A percentile compares a stretch with the other conserved stretches of the same genome.
These are phyloP conservation scores for Alternaria brassicicola DNA, from an alignment of 2,329 filamentous ascomycete species.

Conservation along the genomic window DNA sequence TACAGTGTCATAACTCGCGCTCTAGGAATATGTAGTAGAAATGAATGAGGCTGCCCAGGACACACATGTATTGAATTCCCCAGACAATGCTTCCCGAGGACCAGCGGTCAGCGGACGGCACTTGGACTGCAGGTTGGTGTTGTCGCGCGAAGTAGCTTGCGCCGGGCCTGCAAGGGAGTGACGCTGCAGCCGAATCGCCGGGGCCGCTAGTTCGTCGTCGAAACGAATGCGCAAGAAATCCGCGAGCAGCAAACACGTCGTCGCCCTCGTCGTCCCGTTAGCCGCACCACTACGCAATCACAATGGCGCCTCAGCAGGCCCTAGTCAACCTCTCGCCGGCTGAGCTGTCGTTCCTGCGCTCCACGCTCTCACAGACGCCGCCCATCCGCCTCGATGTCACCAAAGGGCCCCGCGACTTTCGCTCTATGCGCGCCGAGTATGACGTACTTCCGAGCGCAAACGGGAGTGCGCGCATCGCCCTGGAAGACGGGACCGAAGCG, in stretches of 20 bases:
- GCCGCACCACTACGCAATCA: slow-evolving; percentile 11
- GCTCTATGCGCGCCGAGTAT: slow-evolving; percentile 86
- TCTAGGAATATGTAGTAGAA: not conserved
- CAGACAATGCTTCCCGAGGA: not conserved
- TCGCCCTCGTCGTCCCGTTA: slow-evolving; percentile 8
- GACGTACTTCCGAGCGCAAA: slow-evolving; percentile 88
- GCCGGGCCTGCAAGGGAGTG: slow-evolving; percentile 17
- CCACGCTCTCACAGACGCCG: slow-evolving; percentile 77
- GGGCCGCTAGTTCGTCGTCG: slow-evolving; percentile 14
- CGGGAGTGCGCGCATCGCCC: slow-evolving; percentile 90
- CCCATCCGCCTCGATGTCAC: slow-evolving; percentile 81
- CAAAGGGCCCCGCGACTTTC: slow-evolving; percentile 75
- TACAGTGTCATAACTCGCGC: slow-evolving; percentile 9
- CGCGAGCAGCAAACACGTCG: slow-evolving; percentile 12
- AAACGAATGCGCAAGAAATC: slow-evolving; percentile 19
- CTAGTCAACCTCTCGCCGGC: slow-evolving; percentile 84
- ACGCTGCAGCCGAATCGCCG: slow-evolving; percentile 28
- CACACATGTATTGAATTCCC: not conserved
- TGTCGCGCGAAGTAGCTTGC: slow-evolving; percentile 28
- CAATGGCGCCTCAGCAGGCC: slow-evolving; percentile 52
- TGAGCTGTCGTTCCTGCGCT: slow-evolving; percentile 94
- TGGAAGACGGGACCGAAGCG: slow-evolving; percentile 93
- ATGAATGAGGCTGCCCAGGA: not conserved
- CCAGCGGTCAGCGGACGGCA: slow-evolving; percentile 28
- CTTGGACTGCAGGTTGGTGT: slow-evolving; percentile 34